phyloP scores from a whole-genome alignment of 176 grass and related monocot genomes.

The Lolium perenne region DNA sequence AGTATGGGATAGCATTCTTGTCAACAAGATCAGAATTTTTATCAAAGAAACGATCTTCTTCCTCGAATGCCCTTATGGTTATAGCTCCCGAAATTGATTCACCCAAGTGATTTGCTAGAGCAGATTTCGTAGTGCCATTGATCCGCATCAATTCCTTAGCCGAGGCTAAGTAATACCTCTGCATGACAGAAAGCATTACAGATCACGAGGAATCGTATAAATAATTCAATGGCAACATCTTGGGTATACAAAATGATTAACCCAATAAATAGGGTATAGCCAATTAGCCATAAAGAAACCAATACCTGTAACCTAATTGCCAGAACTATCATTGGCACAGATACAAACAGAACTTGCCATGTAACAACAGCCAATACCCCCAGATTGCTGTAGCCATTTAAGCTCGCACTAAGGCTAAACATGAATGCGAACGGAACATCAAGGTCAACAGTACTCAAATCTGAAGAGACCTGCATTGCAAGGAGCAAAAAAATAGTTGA shows the following conservation, averaged over 20 bases:
- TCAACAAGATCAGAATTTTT: conserved; percentile 82
- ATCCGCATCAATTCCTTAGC: conserved; percentile 97
- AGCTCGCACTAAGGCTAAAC: conserved; percentile 53
- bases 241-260: no score
- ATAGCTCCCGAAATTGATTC: conserved; percentile 87
- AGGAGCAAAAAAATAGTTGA: not conserved
- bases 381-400: conserved; percentile 77
- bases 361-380: conserved; percentile 84
- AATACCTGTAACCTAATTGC: conserved; percentile 60
- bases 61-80: conserved; percentile 86
- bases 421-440: conserved; percentile 79
- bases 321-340: conserved; percentile 65
- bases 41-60: conserved; percentile 88
- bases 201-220: conserved; percentile 8
- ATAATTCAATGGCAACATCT: conserved; percentile 26
- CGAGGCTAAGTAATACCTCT: conserved; percentile 91
- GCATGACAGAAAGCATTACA: conserved; percentile 33
- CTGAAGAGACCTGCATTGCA: conserved; percentile 71
- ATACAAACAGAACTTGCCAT: conserved; percentile 87
- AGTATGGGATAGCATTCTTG: conserved; percentile 83
- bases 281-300: no score
- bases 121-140: conserved; percentile 95
- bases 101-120: conserved; percentile 81
- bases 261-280: no score
- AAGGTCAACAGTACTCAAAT: conserved; percentile 84